A percentile compares a stretch with the other conserved stretches of the same genome.
Conservation (phyloP, 306 rosid species). For the Cucumis hystrix region DNA sequence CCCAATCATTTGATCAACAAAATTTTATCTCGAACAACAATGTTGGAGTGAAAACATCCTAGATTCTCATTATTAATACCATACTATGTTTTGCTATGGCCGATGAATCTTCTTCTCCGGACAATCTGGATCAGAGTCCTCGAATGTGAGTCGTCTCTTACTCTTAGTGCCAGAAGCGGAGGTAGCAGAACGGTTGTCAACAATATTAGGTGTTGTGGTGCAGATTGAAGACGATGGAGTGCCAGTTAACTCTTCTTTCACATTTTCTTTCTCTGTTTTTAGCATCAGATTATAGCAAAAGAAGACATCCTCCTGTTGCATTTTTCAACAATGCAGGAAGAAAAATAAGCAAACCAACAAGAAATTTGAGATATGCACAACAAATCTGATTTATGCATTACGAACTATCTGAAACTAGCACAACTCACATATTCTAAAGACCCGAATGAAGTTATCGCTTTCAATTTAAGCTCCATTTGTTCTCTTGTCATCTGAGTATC, state of each 20-base stretch:
- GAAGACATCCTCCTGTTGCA: conserved; percentile 53
- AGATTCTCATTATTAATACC: conserved; percentile 39
- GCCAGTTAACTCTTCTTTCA: conserved; percentile 32
- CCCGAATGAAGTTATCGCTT: conserved; percentile 34
- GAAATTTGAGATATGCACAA: not conserved
- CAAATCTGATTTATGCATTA: not conserved
- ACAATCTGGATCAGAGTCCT: conserved; percentile 27
- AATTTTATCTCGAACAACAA: not conserved
- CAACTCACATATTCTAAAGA: conserved; percentile 55
- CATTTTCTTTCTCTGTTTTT: conserved; percentile 31
- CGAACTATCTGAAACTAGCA: not conserved
- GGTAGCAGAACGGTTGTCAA: conserved; percentile 30
- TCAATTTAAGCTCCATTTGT: conserved; percentile 35
- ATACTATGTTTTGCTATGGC: conserved; percentile 25
- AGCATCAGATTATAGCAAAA: conserved; percentile 57
- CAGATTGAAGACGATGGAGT: conserved; percentile 9
- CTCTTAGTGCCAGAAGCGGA: conserved; percentile 22
- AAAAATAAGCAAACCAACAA: conserved; percentile 6
- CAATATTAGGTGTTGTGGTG: conserved; percentile 25
- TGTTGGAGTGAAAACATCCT: conserved; percentile 16
- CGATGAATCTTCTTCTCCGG: conserved; percentile 29
- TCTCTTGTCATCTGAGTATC: conserved; percentile 39
- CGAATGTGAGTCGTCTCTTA: conserved; percentile 67
- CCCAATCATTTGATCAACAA: conserved; percentile 26
- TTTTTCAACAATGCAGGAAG: not conserved